Conservation (phyloP, 805 yeast species). For the Suhomyces vadensis region DNA sequence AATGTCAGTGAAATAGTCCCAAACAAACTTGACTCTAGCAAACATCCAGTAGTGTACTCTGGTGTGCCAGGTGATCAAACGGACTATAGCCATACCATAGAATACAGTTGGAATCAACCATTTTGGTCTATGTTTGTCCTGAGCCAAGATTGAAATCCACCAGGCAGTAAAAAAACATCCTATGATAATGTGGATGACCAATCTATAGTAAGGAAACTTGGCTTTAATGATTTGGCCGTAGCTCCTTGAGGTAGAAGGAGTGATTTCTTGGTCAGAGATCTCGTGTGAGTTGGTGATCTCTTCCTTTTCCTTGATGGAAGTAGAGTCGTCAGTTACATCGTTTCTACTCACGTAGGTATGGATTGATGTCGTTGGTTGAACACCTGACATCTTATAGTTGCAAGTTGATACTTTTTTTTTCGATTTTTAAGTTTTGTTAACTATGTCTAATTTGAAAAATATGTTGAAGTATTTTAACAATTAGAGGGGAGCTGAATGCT, state of each 20-base stretch:
- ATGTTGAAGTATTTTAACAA: neutral
- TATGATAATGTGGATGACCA: slow-evolving; percentile 18
- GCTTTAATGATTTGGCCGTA: slow-evolving; percentile 7
- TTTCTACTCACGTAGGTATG: neutral
- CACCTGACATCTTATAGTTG: neutral
- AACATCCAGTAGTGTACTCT: slow-evolving; percentile 24
- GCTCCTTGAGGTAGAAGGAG: slow-evolving; percentile 3
- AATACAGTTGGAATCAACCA: slow-evolving; percentile 62
- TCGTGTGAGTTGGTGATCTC: neutral
- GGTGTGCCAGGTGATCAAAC: slow-evolving; percentile 53
- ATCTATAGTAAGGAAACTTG: slow-evolving; percentile 12
- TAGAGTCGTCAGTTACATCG: neutral
- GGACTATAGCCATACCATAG: slow-evolving; percentile 50
- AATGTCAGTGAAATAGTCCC: slow-evolving; percentile 33
- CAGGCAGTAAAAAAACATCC: slow-evolving; percentile 29
- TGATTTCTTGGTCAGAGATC: neutral
- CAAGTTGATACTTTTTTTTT: neutral
- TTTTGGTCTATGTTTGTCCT: slow-evolving; percentile 46
- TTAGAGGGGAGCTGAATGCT: neutral
- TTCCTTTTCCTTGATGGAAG: slow-evolving; percentile 1
- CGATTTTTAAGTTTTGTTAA: neutral
- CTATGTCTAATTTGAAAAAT: neutral
- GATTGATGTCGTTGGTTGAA: neutral
- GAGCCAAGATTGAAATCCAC: slow-evolving; percentile 57
- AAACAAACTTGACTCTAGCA: slow-evolving; percentile 13